These are phyloP conservation scores for Pterocarpus macrocarpus DNA, from an alignment of 306 rosid genomes.

Conservation along the genomic window DNA sequence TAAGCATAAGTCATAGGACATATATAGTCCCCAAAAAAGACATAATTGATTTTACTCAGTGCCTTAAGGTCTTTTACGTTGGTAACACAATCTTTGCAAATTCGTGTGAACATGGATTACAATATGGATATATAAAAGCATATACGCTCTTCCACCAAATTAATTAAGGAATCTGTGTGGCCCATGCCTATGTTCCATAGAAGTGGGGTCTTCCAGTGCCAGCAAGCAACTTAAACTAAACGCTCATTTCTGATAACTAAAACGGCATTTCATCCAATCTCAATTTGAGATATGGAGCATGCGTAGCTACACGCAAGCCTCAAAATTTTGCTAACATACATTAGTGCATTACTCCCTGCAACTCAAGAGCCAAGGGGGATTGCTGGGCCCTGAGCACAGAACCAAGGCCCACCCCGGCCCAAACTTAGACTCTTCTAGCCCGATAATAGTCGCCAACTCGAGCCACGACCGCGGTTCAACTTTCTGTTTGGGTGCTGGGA, in stretches of 20 bases:
- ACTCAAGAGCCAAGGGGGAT: too few relatives aligned
- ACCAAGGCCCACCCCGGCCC: background rate
- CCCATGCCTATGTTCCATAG: background rate
- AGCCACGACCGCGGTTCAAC: background rate
- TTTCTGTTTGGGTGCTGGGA: background rate
- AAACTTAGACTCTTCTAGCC: background rate
- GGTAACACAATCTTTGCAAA: background rate
- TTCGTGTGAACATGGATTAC: background rate
- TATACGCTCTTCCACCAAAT: background rate
- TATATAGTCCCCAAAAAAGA: conserved; percentile 5
- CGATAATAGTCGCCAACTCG: background rate
- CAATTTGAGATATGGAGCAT: background rate
- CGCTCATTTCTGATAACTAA: background rate
- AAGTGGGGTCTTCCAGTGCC: background rate
- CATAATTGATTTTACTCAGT: background rate
- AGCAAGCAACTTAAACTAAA: background rate
- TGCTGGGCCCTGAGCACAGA: too few relatives aligned
- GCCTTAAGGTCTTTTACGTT: background rate
- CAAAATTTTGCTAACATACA: conserved; percentile 27
- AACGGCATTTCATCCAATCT: conserved; percentile 1
- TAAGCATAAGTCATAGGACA: background rate
- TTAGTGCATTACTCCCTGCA: background rate
- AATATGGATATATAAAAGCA: background rate
- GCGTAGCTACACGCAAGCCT: background rate
- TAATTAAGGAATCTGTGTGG: background rate